Evolutionary conservation across 352 stramenopile species (phyloP).

Genomic region (Phytophthora niederhauseri): DNA sequence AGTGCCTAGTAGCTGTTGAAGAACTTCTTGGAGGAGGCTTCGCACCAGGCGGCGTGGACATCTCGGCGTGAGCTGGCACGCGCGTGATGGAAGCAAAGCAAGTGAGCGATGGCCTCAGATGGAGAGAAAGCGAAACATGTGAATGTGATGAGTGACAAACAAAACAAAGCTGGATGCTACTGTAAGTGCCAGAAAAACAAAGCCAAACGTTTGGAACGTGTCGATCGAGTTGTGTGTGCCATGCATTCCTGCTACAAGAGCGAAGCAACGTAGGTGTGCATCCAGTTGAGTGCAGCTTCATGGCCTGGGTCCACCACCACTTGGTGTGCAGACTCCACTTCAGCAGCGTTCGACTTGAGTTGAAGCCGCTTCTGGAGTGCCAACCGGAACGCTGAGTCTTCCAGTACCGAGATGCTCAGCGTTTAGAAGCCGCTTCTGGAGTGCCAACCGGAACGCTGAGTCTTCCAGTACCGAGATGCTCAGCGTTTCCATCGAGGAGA

Average conservation of each 20-base stretch:
- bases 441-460: slow-evolving; percentile 41
- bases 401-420: slow-evolving; percentile 35
- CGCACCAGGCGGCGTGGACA: slow-evolving; percentile 17
- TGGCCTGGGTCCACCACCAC: slow-evolving; percentile 14
- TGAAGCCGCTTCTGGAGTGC: slow-evolving; percentile 40
- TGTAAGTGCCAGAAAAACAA: slow-evolving; percentile 37
- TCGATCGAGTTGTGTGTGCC: slow-evolving; percentile 4
- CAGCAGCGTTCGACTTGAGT: slow-evolving; percentile 5
- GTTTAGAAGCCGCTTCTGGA: slow-evolving; percentile 34
- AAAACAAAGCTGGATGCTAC: slow-evolving; percentile 26
- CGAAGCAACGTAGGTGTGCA: slow-evolving; percentile 34
- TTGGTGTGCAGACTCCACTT: neutral
- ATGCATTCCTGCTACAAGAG: slow-evolving; percentile 23
- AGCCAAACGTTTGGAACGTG: slow-evolving; percentile 35
- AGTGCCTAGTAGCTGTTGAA: slow-evolving; percentile 49
- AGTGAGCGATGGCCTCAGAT: slow-evolving; percentile 9
- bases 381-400: slow-evolving; percentile 47
- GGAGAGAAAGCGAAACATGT: slow-evolving; percentile 39
- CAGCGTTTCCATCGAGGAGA: slow-evolving; percentile 16
- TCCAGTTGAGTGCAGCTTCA: slow-evolving; percentile 28
- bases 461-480: slow-evolving; percentile 44
- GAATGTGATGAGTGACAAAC: slow-evolving; percentile 38
- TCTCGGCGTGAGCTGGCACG: slow-evolving; percentile 23
- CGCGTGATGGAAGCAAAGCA: slow-evolving; percentile 16
- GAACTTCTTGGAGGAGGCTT: slow-evolving; percentile 41